Conservation (phyloP, 192 early-diverging fungal genomes). For the Fimicolochytrium jonesii region DNA sequence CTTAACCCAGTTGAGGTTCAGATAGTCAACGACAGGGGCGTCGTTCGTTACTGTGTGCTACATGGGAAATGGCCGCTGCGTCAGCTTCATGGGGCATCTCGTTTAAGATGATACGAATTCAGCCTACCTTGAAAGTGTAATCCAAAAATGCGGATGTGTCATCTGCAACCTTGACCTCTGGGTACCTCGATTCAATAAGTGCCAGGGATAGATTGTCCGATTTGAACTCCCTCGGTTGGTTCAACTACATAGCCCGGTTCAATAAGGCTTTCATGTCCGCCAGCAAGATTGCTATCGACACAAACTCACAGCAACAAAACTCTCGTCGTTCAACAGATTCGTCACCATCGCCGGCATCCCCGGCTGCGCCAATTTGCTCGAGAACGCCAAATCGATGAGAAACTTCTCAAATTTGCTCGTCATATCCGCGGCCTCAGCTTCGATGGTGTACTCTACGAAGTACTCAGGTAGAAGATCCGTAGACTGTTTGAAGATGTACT, state of each 20-base stretch:
- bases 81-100: neutral
- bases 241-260: no score
- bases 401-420: constrained; percentile 40
- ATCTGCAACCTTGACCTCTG: constrained; percentile 20
- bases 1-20: constrained; percentile 10
- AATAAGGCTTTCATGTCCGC: no score
- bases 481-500: constrained; percentile 31
- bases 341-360: constrained; percentile 49
- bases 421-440: constrained; percentile 31
- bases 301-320: neutral
- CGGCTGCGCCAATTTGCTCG: constrained; percentile 42
- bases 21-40: constrained; percentile 3
- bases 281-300: neutral
- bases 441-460: constrained; percentile 48
- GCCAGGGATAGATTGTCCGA: constrained; percentile 3
- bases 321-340: constrained; percentile 17
- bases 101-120: neutral
- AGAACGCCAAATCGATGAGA: constrained; percentile 48
- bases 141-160: constrained; percentile 8
- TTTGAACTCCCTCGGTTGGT: no score
- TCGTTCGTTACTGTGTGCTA: constrained; percentile 12
- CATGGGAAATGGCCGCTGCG: neutral
- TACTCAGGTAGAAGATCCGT: constrained; percentile 43
- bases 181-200: constrained; percentile 9
- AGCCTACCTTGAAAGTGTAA: constrained; percentile 15